Evolutionary conservation across 1,139 yeast genomes (phyloP).

Genomic region (Blastobotrys illinoisensis): DNA sequence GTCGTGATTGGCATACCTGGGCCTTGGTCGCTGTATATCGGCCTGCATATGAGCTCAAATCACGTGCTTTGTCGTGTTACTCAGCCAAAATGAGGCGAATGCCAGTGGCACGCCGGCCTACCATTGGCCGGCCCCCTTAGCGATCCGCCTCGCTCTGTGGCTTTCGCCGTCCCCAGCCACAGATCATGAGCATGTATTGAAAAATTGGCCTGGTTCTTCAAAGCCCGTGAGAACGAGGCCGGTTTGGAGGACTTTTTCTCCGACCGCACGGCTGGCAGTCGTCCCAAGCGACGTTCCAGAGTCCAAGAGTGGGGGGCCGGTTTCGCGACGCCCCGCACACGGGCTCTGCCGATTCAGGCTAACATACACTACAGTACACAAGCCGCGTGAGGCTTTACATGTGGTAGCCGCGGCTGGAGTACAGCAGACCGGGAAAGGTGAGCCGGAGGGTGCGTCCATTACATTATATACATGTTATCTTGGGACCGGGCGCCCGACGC

Average conservation of each 20-base stretch:
- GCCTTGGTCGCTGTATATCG: neutral
- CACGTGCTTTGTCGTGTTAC: conserved; percentile 2
- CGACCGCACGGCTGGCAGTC: neutral
- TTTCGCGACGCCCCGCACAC: neutral
- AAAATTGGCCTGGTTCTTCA: no score
- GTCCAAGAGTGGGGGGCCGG: neutral
- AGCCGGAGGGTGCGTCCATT: neutral
- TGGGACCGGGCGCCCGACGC: neutral
- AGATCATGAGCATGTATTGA: no score
- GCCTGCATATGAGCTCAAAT: neutral
- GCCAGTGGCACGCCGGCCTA: neutral
- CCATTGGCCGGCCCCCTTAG: neutral
- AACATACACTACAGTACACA: no score
- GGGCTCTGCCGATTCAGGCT: neutral
- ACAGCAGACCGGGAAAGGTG: neutral
- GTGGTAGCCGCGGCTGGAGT: neutral
- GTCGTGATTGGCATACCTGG: conserved; percentile 1
- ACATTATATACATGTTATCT: neutral
- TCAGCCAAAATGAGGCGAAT: neutral
- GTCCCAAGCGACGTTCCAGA: neutral
- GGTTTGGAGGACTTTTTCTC: no score
- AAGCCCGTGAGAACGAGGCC: no score
- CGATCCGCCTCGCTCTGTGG: neutral
- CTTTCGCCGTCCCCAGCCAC: neutral
- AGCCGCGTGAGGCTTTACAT: neutral